phyloP scores from a whole-genome alignment of 108 stramenopile species.

The Stephanodiscus minutulus region DNA sequence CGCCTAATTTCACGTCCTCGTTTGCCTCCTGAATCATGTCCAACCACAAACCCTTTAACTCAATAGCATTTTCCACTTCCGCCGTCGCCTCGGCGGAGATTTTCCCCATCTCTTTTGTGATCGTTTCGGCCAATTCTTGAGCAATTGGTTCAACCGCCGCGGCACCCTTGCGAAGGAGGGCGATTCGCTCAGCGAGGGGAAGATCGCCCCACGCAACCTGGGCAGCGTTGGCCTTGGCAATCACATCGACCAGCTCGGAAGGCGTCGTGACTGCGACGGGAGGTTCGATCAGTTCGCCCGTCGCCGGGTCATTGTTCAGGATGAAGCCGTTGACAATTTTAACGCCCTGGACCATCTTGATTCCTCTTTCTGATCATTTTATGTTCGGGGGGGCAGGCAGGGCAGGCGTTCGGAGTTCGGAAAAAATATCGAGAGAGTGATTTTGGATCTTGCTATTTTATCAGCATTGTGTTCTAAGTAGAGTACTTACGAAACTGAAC shows the following conservation, averaged over 20 bases:
- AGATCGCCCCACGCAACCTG: constrained; percentile 52
- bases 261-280: constrained; percentile 57
- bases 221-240: constrained; percentile 50
- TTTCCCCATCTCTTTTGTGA: constrained; percentile 84
- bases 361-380: background rate
- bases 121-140: constrained; percentile 49
- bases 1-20: constrained; percentile 36
- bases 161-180: constrained; percentile 52
- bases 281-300: constrained; percentile 58
- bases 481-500: too few relatives aligned
- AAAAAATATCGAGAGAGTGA: too few relatives aligned
- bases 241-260: constrained; percentile 52
- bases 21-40: constrained; percentile 62
- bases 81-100: constrained; percentile 68
- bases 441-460: too few relatives aligned
- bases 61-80: constrained; percentile 67
- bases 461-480: too few relatives aligned
- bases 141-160: constrained; percentile 35
- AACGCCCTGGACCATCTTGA: constrained; percentile 77
- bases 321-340: constrained; percentile 59
- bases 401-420: too few relatives aligned
- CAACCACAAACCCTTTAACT: constrained; percentile 63
- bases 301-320: constrained; percentile 78
- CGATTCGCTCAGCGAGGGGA: constrained; percentile 59
- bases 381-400: too few relatives aligned